phyloP scores from a whole-genome alignment of 2,329 filamentous ascomycete species.

The Cordyceps cicadae region DNA sequence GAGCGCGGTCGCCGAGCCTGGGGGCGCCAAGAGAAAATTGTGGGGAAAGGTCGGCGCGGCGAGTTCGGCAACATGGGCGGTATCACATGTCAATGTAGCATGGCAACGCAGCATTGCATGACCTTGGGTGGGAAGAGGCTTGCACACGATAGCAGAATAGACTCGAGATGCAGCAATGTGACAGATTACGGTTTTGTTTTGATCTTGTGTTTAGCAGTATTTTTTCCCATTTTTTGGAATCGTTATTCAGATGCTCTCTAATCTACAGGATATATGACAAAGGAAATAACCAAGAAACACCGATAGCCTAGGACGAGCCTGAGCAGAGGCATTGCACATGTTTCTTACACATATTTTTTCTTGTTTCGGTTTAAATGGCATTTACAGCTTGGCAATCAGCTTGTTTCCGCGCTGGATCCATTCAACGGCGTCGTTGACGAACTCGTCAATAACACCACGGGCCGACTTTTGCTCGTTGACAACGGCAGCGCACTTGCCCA shows the following conservation, averaged over 20 bases:
- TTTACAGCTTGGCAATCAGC: slow-evolving; percentile 63
- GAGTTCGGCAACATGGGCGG: not conserved
- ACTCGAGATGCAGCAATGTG: not conserved
- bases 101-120: not conserved
- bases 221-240: slow-evolving; percentile 6
- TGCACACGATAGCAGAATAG: not conserved
- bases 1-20: not conserved
- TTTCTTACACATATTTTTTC: slow-evolving; percentile 1
- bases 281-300: slow-evolving; percentile 9
- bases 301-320: slow-evolving; percentile 13
- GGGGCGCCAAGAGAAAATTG: not conserved
- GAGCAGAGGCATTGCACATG: not conserved
- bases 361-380: not conserved
- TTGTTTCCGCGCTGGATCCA: slow-evolving; percentile 61
- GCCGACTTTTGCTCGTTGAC: slow-evolving; percentile 88
- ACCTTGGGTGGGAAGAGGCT: no score
- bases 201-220: not conserved
- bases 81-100: slow-evolving; percentile 9
- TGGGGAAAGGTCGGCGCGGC: not conserved
- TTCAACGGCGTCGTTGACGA: slow-evolving; percentile 72
- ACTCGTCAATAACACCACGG: slow-evolving; percentile 88
- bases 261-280: slow-evolving; percentile 18
- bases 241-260: slow-evolving; percentile 16
- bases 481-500: slow-evolving; percentile 94
- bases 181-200: not conserved